phyloP scores from a whole-genome alignment of 2,329 filamentous ascomycete species.

The Knufia fluminis region DNA sequence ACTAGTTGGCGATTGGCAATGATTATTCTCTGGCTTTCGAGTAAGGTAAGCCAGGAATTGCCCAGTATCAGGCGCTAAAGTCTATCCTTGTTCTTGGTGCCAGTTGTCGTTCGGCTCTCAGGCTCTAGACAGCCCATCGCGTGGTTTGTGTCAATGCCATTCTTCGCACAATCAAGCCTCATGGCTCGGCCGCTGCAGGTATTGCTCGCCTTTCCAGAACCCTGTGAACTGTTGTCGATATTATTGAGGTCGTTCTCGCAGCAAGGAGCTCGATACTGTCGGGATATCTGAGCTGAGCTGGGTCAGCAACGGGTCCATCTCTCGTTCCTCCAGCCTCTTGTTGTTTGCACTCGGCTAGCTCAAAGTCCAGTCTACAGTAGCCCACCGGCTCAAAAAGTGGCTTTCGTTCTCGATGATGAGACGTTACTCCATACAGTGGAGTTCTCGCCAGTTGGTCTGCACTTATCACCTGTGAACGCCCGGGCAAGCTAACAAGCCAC shows the following conservation, averaged over 20 bases:
- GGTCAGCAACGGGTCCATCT: background rate
- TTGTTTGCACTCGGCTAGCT: conserved; percentile 3
- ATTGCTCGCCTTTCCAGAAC: background rate
- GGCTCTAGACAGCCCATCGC: background rate
- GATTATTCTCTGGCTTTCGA: background rate
- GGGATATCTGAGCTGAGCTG: background rate
- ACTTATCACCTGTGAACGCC: conserved; percentile 2
- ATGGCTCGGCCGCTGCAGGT: background rate
- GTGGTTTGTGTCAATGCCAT: background rate
- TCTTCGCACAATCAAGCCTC: background rate
- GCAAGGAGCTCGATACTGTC: background rate
- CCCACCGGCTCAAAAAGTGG: background rate
- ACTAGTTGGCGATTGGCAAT: conserved; percentile 6
- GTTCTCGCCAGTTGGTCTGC: background rate
- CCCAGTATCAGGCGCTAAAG: conserved; percentile 5
- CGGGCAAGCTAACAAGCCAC: conserved; percentile 9
- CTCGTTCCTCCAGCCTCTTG: conserved; percentile 10
- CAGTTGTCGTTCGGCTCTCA: conserved; percentile 10
- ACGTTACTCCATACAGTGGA: conserved; percentile 7
- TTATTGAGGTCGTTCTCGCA: background rate
- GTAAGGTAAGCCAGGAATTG: conserved; percentile 2
- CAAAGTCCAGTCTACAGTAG: conserved; percentile 5
- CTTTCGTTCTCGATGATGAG: conserved; percentile 6
- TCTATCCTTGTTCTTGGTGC: conserved; percentile 9
- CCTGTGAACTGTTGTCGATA: background rate